Evolutionary conservation across 75 land plant species (phyloP), one percentile per base, ranked within the genome.

Genomic region (Pinus taeda): DNA sequence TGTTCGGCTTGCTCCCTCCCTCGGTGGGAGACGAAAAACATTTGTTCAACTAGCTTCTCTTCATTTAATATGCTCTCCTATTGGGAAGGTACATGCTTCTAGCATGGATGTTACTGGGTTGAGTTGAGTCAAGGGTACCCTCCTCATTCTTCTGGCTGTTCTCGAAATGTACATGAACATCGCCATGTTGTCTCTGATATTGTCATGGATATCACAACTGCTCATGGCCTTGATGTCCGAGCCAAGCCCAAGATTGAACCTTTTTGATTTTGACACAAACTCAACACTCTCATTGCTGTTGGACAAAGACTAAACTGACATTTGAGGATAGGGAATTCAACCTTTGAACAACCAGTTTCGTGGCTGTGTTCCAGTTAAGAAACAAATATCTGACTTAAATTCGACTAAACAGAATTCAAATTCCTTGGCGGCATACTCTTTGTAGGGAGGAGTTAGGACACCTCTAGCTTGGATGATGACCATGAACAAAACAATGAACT

Each of bases 121-220:
- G 13, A 26, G 79, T 85, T 92, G 99, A 21, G 88, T 94, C 69
- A 96, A 70, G 3, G 98, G 99, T 18, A 96, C 99, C 1, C 99
- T 98, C 67, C 94, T 96, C 33, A 98, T 98, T 20, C 93, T 84
- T 78, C 98, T 95, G 8, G 98, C 93, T 15, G 98, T 97, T 11
- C 99, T 98, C 12, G 95, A 95, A 6, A 98, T 94, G 91, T 94
- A 95, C 75, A 97, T 85, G 81, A 94, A 97, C n/a, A 97, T 85
- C n/a, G n/a, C 91, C 79, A 82, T 90, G 75, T 95, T 94, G 11
- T 49, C 11, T 49, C 11, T 8, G 11, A 8, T 49, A 2, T 49
- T 49, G 14, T 84, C 81, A 18, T 86, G 62, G 62, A 18, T 71
- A 85, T 87, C 1, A 29, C 37, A 62, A 76, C 2, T 1, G 45